These are phyloP conservation scores for Clavispora asparagi DNA, from an alignment of 805 yeast genomes.

Conservation along the genomic window DNA sequence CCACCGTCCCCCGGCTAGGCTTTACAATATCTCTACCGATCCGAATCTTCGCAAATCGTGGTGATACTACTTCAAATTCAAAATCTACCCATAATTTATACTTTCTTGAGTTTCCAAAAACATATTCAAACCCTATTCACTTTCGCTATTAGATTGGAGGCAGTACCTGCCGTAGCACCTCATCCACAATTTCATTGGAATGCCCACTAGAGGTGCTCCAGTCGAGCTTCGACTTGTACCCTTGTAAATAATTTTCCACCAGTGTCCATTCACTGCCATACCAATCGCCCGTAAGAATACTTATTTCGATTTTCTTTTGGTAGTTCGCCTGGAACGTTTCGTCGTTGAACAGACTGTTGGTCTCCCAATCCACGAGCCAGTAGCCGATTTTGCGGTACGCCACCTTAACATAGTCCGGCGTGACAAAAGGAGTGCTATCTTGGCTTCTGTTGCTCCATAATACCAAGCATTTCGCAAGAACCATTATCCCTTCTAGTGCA, in stretches of 20 bases:
- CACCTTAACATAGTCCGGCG: slow-evolving; percentile 35
- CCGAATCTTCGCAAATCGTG: too few relatives aligned
- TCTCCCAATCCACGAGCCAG: slow-evolving; percentile 43
- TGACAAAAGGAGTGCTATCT: slow-evolving; percentile 17
- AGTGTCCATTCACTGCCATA: slow-evolving; percentile 37
- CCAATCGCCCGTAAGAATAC: slow-evolving; percentile 39
- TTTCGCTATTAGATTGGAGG: slow-evolving; percentile 31
- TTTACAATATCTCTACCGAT: too few relatives aligned
- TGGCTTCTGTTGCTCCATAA: slow-evolving; percentile 10
- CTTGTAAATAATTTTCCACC: slow-evolving; percentile 24
- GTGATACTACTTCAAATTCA: too few relatives aligned
- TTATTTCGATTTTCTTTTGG: slow-evolving; percentile 21
- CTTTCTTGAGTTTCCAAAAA: too few relatives aligned
- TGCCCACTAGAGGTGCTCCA: slow-evolving; percentile 26
- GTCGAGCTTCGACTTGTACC: slow-evolving; percentile 16
- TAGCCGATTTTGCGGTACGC: slow-evolving; percentile 35
- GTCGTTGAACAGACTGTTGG: slow-evolving; percentile 14
- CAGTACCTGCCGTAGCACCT: slow-evolving; percentile 25
- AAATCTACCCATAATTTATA: too few relatives aligned
- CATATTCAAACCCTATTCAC: not conserved
- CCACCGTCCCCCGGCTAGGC: too few relatives aligned
- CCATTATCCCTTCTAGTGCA: slow-evolving; percentile 24
- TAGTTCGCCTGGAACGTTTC: slow-evolving; percentile 6
- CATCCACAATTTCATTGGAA: slow-evolving; percentile 33
- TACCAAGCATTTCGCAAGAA: slow-evolving; percentile 24